Conservation (phyloP, 106 monocot genomes). For the Dendrobium chrysotoxum region DNA sequence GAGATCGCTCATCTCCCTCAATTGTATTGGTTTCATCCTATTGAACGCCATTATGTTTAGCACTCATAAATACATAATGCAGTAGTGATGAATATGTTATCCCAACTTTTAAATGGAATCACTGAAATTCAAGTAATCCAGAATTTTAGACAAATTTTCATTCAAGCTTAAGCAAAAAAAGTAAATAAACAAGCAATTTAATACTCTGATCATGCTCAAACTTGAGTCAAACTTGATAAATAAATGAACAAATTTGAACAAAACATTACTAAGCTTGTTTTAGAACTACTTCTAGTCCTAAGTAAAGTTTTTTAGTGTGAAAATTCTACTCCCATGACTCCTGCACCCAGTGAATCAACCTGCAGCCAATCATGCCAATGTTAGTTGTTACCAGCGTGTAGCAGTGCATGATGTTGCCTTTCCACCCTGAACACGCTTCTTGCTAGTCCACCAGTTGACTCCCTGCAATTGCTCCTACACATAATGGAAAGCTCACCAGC, state of each 20-base stretch:
- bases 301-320: too few relatives aligned
- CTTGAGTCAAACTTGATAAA: not conserved
- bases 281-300: not conserved
- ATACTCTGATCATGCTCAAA: not conserved
- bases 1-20: not conserved
- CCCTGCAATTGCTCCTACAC: too few relatives aligned
- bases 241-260: not conserved
- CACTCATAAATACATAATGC: not conserved
- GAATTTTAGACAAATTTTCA: too few relatives aligned
- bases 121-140: not conserved
- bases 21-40: not conserved
- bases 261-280: not conserved
- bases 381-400: too few relatives aligned
- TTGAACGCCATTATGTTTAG: not conserved
- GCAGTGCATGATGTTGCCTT: too few relatives aligned
- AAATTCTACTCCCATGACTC: too few relatives aligned
- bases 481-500: too few relatives aligned
- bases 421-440: too few relatives aligned
- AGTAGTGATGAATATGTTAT: not conserved
- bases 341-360: too few relatives aligned
- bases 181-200: not conserved
- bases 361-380: too few relatives aligned
- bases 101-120: not conserved
- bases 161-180: not conserved
- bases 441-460: too few relatives aligned